Evolutionary conservation across 306 rosid genomes (phyloP).

Genomic region (Castanea crenata): DNA sequence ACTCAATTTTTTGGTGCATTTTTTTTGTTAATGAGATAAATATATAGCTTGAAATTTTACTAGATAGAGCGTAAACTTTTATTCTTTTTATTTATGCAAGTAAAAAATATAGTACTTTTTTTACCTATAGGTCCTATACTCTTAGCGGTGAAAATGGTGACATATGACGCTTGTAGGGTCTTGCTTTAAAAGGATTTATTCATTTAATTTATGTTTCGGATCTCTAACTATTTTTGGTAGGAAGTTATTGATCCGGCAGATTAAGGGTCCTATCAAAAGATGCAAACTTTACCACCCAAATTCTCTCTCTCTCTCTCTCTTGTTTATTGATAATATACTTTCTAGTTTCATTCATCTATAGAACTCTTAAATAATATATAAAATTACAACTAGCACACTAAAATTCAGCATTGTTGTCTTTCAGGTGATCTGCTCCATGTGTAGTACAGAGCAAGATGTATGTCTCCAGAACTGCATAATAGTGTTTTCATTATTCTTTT

Average conservation of each 20-base stretch:
- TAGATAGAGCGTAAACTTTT: neutral
- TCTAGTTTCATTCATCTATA: neutral
- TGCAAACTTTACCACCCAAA: neutral
- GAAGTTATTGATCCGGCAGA: neutral
- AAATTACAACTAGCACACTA: neutral
- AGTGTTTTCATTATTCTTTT: neutral
- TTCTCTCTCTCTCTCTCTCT: neutral
- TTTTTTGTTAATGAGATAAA: neutral
- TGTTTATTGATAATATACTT: neutral
- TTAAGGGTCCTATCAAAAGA: neutral
- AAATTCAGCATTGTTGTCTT: constrained; percentile 4
- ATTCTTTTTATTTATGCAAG: too few relatives aligned
- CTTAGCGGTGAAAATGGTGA: neutral
- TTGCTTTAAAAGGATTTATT: neutral
- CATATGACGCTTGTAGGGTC: neutral
- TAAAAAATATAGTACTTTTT: too few relatives aligned
- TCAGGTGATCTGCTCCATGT: constrained; percentile 74
- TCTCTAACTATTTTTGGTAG: neutral
- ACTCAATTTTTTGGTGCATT: neutral
- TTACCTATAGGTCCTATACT: too few relatives aligned
- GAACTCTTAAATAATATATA: neutral
- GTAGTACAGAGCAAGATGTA: constrained; percentile 80
- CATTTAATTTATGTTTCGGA: neutral
- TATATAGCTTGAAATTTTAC: neutral
- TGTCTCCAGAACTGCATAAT: constrained; percentile 1